Evolutionary conservation across 768 basidiomycete genomes (phyloP).

Genomic region (Boletus pseudopeckii): DNA sequence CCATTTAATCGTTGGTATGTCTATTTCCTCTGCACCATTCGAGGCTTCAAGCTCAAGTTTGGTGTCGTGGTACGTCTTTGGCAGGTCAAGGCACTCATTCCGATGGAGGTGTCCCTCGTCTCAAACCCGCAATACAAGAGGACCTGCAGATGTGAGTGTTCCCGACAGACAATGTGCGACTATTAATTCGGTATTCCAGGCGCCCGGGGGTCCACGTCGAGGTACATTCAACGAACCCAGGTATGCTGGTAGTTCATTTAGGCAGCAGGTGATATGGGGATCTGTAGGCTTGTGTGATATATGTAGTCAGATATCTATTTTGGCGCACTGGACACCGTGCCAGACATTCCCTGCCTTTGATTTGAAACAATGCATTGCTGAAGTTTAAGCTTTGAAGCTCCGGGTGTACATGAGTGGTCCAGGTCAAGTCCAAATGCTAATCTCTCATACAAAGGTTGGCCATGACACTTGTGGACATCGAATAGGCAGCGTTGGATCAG

Average conservation of each 20-base stretch:
- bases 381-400: too few species aligned
- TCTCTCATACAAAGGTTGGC: background rate
- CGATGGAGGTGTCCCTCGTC: conserved; percentile 67
- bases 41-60: background rate
- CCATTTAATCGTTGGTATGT: conserved; percentile 80
- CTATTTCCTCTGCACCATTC: background rate
- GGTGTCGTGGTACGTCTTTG: background rate
- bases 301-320: background rate
- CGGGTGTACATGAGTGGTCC: background rate
- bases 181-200: conserved; percentile 37
- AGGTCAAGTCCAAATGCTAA: background rate
- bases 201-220: conserved; percentile 66
- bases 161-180: background rate
- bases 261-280: background rate
- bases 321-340: too few species aligned
- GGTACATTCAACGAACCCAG: conserved; percentile 76
- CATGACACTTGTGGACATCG: background rate
- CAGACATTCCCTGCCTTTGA: background rate
- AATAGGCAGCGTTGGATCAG: background rate
- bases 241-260: conserved; percentile 73
- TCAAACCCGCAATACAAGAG: conserved; percentile 87
- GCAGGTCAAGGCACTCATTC: conserved; percentile 89
- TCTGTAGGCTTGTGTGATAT: background rate
- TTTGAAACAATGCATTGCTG: background rate
- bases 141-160: conserved; percentile 66